Evolutionary conservation across 345 rosid genomes (phyloP), one percentile per base, ranked within the genome.

Genomic region (Acer campestre): DNA sequence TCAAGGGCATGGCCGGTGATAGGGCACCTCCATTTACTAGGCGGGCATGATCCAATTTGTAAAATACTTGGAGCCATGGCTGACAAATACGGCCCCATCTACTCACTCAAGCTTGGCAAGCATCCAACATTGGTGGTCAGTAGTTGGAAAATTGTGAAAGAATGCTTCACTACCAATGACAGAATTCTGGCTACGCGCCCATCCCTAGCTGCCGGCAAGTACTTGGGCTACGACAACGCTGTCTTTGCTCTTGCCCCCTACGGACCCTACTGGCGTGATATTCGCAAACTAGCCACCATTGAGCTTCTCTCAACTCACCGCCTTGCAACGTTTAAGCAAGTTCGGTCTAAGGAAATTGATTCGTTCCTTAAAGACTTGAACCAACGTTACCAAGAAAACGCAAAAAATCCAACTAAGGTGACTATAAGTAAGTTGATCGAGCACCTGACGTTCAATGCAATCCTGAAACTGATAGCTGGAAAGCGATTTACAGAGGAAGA

Each of bases 251-350:
- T 92, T 11, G 87, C 85, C n/a, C 91, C 91, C 0, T 90, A 92
- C 23, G 94, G 94, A n/a, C 78, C 80, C 29, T 89, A 90, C 49
- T 92, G 94, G 94, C 91, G 93, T 5, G 85, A 87, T 51, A 62
- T 92, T 49, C 86, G 97, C 40, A 90, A 89, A 76, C 71, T 90
- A 22, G 71, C 82, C 65, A 87, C 89, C 40, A 74, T 85, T 25
- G 83, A 92, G 82, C 91, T 90, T 64, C 82, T 92, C 48, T 89
- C 94, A 1, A 82, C 51, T 53, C 86, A 82, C 64, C 81, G 93
- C 31, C 77, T 89, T 11, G 89, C 82, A 48, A 31, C 63, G 76
- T 87, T 89, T 0, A 68, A 82, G 72, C 89, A 84, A 70, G 79
- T 89, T 14, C 88, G 89, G 18, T 27, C 75, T 12, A 73, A 85